Evolutionary conservation across 2,329 filamentous ascomycete genomes (phyloP), one percentile per base, ranked within the genome.

Genomic region (Fusarium sulawesiense): DNA sequence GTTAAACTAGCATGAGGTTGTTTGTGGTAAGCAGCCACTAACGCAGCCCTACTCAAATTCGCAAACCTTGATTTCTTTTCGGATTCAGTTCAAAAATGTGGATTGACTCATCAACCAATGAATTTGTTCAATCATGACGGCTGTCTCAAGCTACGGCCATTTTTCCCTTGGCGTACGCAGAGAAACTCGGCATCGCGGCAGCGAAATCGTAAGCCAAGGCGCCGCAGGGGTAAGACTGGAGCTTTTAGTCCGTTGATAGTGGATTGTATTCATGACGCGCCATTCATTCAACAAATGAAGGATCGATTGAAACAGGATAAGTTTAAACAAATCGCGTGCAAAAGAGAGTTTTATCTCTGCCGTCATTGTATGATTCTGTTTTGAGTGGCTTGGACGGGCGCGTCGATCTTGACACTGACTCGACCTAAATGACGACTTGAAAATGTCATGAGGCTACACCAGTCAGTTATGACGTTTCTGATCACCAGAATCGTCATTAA

Each of bases 151-250:
- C 32, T 20, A 16, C 27, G n/a, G 5, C 34, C 20, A 23, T 51
- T 18, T 29, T 9, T 29, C 11, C 7, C 49, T 51, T 51, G 49
- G 49, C 49, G 18, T 41, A 42, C 49, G 49, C 49, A 34, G 16
- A 21, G 23, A 2, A 12, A 51, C 23, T 41, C 49, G 49, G 49
- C 32, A 51, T 5, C 12, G 27, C 49, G 49, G 32, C 32, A 51
- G 20, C 5, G 12, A 41, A 16, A 5, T 41, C 49, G 21, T 51
- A 51, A 23, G 49, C 32, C 32, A 50, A 50, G 47, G 16, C 12
- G 5, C 8, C 13, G 6, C 30, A 40, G 4, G 9, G 8, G 18
- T 14, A 5, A 6, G 7, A 29, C 3, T 16, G 49, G 34, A 40
- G 49, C 32, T 8, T 27, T 51, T 29, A 11, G 11, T 51, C 49